A percentile compares a stretch with the other conserved stretches of the same genome.
Conservation (phyloP, 2,329 filamentous ascomycete species). For the Clonostachys byssicola region DNA sequence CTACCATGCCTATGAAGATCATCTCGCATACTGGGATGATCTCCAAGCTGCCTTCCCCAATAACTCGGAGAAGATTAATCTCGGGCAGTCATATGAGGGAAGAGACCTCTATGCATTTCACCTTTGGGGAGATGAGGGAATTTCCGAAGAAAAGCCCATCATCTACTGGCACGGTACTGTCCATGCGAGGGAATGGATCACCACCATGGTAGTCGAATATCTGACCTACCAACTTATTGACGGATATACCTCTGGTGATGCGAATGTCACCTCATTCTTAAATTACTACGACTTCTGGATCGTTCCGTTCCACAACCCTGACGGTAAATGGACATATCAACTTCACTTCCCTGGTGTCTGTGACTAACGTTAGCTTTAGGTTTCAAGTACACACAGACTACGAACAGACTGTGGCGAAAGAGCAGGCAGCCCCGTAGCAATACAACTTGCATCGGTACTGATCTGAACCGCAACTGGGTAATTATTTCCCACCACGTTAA, state of each 20-base stretch:
- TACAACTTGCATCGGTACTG: conserved; percentile 40
- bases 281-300: conserved; percentile 57
- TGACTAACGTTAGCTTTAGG: conserved; percentile 17
- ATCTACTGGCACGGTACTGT: conserved; percentile 46
- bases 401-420: conserved; percentile 48
- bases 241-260: conserved; percentile 29
- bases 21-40: conserved; percentile 41
- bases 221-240: conserved; percentile 38
- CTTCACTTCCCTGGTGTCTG: neutral
- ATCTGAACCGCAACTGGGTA: conserved; percentile 50
- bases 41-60: conserved; percentile 36
- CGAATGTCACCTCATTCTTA: conserved; percentile 34
- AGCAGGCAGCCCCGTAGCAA: conserved; percentile 36
- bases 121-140: conserved; percentile 37
- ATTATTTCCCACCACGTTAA: neutral
- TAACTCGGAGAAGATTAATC: conserved; percentile 39
- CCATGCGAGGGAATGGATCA: conserved; percentile 52
- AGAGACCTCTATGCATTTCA: conserved; percentile 54
- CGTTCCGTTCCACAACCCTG: conserved; percentile 47
- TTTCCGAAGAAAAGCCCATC: conserved; percentile 35
- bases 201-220: conserved; percentile 45
- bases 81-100: conserved; percentile 37
- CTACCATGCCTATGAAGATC: conserved; percentile 49
- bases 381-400: conserved; percentile 46
- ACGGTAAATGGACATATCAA: conserved; percentile 24